These are phyloP conservation scores for Fusarium sacchari DNA, from an alignment of 2,329 filamentous ascomycete genomes.

Conservation along the genomic window DNA sequence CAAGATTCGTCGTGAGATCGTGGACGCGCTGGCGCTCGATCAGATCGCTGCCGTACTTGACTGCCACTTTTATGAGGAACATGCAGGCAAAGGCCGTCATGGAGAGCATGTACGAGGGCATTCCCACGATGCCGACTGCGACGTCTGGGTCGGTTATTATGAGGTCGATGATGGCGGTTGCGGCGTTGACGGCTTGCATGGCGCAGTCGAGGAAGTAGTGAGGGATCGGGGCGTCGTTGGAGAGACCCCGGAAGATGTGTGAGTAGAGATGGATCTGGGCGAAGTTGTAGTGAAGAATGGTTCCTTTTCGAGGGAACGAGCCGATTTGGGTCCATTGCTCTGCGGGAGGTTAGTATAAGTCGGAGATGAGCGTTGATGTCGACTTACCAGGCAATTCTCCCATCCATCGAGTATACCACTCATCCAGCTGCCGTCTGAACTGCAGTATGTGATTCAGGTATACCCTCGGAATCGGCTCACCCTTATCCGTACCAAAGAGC, in stretches of 20 bases:
- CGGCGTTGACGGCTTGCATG: constrained; percentile 49
- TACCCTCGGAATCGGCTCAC: constrained; percentile 61
- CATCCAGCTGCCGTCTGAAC: constrained; percentile 50
- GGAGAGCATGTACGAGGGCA: constrained; percentile 62
- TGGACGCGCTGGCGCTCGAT: constrained; percentile 53
- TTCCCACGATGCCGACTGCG: constrained; percentile 52
- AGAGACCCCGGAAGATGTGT: constrained; percentile 53
- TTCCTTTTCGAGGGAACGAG: constrained; percentile 53
- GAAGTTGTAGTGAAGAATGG: constrained; percentile 54
- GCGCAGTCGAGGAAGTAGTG: constrained; percentile 50
- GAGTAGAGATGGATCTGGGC: constrained; percentile 56
- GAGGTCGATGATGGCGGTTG: constrained; percentile 56
- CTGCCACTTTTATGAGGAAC: constrained; percentile 60
- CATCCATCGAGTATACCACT: constrained; percentile 53
- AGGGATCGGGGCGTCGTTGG: constrained; percentile 47
- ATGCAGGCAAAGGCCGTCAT: constrained; percentile 65
- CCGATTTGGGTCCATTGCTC: constrained; percentile 54
- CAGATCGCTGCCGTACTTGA: constrained; percentile 55
- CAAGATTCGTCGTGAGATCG: constrained; percentile 52
- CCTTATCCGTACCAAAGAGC: constrained; percentile 66
- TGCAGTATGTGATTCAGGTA: constrained; percentile 60
- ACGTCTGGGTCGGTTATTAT: constrained; percentile 56
- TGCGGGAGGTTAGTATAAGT: constrained; percentile 11
- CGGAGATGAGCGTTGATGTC: rapidly evolving
- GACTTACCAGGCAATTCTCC: constrained; percentile 46